Base-by-base conservation (phyloP, 495 filamentous ascomycete genomes). In the Neurospora africana region DNA sequence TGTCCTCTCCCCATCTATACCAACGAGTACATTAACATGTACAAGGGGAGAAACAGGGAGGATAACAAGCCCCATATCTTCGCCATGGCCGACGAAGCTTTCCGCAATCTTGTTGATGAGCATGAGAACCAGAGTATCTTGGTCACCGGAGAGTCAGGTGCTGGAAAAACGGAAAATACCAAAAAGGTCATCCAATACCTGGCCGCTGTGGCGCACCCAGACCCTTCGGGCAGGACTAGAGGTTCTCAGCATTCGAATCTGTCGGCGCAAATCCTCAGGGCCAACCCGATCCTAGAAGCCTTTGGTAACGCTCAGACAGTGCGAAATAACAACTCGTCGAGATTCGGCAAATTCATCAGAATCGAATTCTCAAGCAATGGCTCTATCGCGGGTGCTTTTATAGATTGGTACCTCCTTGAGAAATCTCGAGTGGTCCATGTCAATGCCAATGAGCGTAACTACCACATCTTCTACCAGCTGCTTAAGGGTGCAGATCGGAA, bases 101-200 rank as follows among this genome's bases (percentile, higher is more conserved):
- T 98, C 80, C 89, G 95, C 4, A 98, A 97, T 77, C 85, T 99
- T 9, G 93, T 98, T 5, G 93, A 97, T 72, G 95, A 97, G 79
- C 94, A 95, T 23, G 87, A 94, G 72, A 98, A 98, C 76, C 96
- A 99, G 80, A 97, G 94, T 78, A 98, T 99, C 77, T 85, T 99
- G 41, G 96, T 99, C 6, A 99, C 96, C 38, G 96, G 96, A 79
- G 96, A 99, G 82, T 99, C 96, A 27, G 96, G 96, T 74, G 96
- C 96, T 36, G 96, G 96, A 74, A 99, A 99, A 82, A 99, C 96
- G 0, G 96, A 99, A 79, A 99, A 99, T 75, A 99, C 96, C 3
- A 99, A 99, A 78, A 99, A 99, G 81, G 96, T 99, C 68, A 99
- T 99, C 70, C 96, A 99, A 74, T 99, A 98, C 80, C 88, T 99